Base-by-base conservation (phyloP, 805 yeast genomes). In the Saturnispora bothae region DNA sequence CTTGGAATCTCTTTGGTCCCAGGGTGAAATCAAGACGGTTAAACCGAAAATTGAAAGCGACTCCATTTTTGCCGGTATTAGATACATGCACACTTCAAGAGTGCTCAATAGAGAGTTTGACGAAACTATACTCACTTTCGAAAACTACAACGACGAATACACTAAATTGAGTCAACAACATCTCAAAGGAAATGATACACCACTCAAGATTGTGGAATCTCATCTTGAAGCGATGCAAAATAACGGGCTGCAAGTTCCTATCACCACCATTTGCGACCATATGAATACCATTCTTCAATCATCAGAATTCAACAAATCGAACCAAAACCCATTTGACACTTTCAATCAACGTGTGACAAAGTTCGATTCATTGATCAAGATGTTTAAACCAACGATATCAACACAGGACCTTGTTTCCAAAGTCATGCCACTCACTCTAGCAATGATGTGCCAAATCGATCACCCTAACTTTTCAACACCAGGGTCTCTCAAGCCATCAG, bases 1-100 rank as follows among this genome's bases (percentile, higher is more conserved):
- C 49, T 65, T 88, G 52, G 95, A 85, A 54, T 64, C 68, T 18
- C 51, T 85, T 31, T 85, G 84, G 78, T 41, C 53, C 5, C 22
- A 30, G 12, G 8, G 4, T 14, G 53, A 48, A 29, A 46, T 46
- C 32, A 8, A 37, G 7, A 45, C 45, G 21, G 48, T 48, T 16
- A 29, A 14, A 4, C 38, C 19, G 13, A 13, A 8, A 6, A 49
- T 46, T 5, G 40, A 62, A 23, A 49, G 46, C 35, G 69, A 70
- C 48, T 62, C 64, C 38, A 60, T 71, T 14, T 70, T 70, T 43
- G 50, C 60, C 17, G 75, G 75, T 3, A 50, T 70, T 15, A 57
- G 69, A 45, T 57, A 65, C 36, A 59, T 56, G 38, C 78, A 73
- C 48, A 69, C 74, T 2, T 19, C 39, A 5, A 14, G 41, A 10